A percentile compares a stretch with the other conserved stretches of the same genome.
Conservation (phyloP, 2,329 filamentous ascomycete genomes). For the Plenodomus biglobosus region DNA sequence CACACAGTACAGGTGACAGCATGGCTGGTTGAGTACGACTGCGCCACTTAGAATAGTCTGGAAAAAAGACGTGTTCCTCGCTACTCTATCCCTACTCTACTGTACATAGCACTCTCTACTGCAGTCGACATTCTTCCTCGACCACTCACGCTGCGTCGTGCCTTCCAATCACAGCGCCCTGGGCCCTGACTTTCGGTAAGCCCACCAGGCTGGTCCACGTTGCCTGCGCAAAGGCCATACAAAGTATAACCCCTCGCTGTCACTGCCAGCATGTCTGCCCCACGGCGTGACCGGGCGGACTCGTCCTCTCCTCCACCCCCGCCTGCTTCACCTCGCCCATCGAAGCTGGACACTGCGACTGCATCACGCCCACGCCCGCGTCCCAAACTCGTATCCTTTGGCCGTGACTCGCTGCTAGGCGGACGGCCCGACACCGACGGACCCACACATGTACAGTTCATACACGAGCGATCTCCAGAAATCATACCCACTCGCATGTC, state of each 20-base stretch:
- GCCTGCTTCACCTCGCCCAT: slow-evolving; percentile 14
- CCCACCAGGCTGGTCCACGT: slow-evolving; percentile 16
- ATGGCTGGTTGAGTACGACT: slow-evolving; percentile 1
- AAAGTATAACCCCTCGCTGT: slow-evolving; percentile 11
- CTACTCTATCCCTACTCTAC: background rate
- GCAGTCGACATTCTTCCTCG: background rate
- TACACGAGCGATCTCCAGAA: slow-evolving; percentile 42
- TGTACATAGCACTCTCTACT: background rate
- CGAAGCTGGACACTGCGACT: slow-evolving; percentile 21
- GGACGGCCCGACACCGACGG: slow-evolving; percentile 20
- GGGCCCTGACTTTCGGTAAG: slow-evolving; percentile 11
- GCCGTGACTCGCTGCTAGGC: slow-evolving; percentile 27
- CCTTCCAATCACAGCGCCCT: slow-evolving; percentile 18
- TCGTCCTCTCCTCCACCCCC: slow-evolving; percentile 17
- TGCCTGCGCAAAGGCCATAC: slow-evolving; percentile 15
- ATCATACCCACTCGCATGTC: slow-evolving; percentile 32
- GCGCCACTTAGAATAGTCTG: background rate
- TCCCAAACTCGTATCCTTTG: slow-evolving; percentile 43
- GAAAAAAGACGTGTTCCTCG: slow-evolving; percentile 1
- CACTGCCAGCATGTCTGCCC: slow-evolving; percentile 20
- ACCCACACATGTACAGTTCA: slow-evolving; percentile 26
- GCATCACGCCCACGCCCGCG: slow-evolving; percentile 18
- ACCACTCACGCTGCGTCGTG: slow-evolving; percentile 1
- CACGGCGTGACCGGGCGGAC: slow-evolving; percentile 8
- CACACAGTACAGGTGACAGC: background rate